phyloP scores from a whole-genome alignment of 257 asterid genomes.

The Capsicum pubescens region DNA sequence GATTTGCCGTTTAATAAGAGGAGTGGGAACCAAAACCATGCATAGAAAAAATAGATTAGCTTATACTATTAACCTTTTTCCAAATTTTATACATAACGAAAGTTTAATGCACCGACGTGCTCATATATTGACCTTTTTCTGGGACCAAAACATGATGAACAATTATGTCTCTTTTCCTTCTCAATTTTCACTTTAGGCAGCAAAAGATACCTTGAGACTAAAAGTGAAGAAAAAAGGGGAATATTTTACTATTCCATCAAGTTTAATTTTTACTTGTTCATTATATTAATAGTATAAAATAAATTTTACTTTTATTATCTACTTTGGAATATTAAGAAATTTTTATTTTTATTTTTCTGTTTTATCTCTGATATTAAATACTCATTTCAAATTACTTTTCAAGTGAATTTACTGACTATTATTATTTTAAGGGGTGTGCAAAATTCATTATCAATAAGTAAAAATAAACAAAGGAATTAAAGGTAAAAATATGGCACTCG shows the following conservation, averaged over 20 bases:
- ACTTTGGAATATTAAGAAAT: no score
- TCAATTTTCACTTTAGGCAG: not conserved
- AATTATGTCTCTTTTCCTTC: not conserved
- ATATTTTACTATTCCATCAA: not conserved
- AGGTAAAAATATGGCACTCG: no score
- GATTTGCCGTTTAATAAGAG: not conserved
- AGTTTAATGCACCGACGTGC: no score
- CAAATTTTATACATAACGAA: no score
- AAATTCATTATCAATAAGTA: not conserved
- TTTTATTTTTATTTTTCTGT: no score
- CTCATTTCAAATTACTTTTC: no score
- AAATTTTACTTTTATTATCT: no score
- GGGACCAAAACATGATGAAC: conserved; percentile 18
- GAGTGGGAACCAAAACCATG: conserved; percentile 10
- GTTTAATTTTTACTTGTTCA: no score
- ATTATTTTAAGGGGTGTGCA: no score
- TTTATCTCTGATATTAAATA: not conserved
- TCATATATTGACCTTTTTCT: not conserved
- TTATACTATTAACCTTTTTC: no score
- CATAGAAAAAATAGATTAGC: not conserved
- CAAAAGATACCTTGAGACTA: not conserved
- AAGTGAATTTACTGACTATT: no score
- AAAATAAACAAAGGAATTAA: not conserved
- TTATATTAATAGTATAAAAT: no score
- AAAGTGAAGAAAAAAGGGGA: not conserved